These are phyloP conservation scores for Cichorium intybus DNA, from an alignment of 140 eudicot genomes.

Conservation along the genomic window DNA sequence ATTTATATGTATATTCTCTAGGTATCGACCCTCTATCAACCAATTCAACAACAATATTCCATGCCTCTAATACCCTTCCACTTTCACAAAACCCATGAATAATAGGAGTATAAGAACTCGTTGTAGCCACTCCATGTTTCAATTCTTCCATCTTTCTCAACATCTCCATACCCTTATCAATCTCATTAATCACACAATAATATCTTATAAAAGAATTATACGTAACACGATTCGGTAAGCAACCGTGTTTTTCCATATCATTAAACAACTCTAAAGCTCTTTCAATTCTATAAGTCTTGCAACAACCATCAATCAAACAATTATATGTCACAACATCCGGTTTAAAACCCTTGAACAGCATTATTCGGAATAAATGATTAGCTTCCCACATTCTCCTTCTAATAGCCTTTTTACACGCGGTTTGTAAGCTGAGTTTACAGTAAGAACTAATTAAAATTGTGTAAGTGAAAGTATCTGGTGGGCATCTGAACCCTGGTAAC, in stretches of 20 bases:
- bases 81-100: constrained; percentile 80
- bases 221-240: constrained; percentile 71
- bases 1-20: constrained; percentile 72
- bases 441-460: constrained; percentile 79
- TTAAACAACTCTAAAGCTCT: constrained; percentile 79
- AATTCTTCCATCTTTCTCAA: constrained; percentile 58
- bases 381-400: constrained; percentile 92
- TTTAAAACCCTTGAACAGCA: constrained; percentile 89
- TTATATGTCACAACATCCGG: constrained; percentile 96
- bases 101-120: constrained; percentile 90
- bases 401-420: constrained; percentile 72
- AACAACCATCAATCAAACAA: constrained; percentile 88
- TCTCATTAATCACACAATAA: constrained; percentile 71
- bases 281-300: constrained; percentile 75
- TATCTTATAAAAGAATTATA: constrained; percentile 79
- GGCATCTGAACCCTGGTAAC: constrained; percentile 84
- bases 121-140: constrained; percentile 56
- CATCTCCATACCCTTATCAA: constrained; percentile 74
- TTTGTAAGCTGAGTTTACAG: constrained; percentile 66
- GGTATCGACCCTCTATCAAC: constrained; percentile 78
- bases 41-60: constrained; percentile 61
- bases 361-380: constrained; percentile 76
- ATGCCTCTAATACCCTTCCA: constrained; percentile 67
- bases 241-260: constrained; percentile 66
- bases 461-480: constrained; percentile 71